These are phyloP conservation scores for Trichosporon inkin DNA, from an alignment of 1,284 basidiomycete species.

Conservation along the genomic window DNA sequence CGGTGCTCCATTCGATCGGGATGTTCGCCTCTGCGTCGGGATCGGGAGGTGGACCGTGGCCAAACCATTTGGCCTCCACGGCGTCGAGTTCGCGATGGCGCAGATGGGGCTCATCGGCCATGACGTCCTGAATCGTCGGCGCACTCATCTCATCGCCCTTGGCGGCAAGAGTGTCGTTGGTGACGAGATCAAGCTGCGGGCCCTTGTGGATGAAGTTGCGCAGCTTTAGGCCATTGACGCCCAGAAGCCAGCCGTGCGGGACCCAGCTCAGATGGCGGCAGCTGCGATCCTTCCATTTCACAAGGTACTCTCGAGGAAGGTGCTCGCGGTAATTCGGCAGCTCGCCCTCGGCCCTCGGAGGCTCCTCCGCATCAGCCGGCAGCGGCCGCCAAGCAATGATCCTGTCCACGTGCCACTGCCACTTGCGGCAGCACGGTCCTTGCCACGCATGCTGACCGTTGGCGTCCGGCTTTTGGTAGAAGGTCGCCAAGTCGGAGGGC, in stretches of 20 bases:
- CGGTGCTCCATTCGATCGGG: conserved; percentile 57
- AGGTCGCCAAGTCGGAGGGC: conserved; percentile 29
- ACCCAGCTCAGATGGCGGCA: conserved; percentile 76
- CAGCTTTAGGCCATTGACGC: conserved; percentile 60
- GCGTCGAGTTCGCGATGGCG: conserved; percentile 16
- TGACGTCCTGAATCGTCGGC: conserved; percentile 41
- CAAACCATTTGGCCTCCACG: conserved; percentile 23
- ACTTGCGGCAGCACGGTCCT: conserved; percentile 75
- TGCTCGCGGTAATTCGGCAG: conserved; percentile 58
- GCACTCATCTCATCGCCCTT: conserved; percentile 48
- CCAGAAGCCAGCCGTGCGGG: conserved; percentile 79
- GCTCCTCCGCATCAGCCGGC: conserved; percentile 60
- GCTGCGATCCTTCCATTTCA: conserved; percentile 76
- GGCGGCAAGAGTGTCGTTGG: conserved; percentile 42
- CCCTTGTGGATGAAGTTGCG: conserved; percentile 71
- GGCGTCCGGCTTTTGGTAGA: conserved; percentile 58
- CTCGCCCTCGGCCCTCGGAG: conserved; percentile 50
- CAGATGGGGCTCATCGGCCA: conserved; percentile 35
- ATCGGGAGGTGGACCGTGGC: conserved; percentile 48
- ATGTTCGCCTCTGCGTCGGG: conserved; percentile 66
- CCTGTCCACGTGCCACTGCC: conserved; percentile 65
- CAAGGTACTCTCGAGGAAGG: conserved; percentile 78
- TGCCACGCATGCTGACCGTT: conserved; percentile 58
- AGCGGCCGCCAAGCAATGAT: conserved; percentile 86
- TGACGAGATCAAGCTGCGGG: conserved; percentile 63